Base-by-base conservation (phyloP, 352 stramenopile genomes). In the Lagenidium sp. region DNA sequence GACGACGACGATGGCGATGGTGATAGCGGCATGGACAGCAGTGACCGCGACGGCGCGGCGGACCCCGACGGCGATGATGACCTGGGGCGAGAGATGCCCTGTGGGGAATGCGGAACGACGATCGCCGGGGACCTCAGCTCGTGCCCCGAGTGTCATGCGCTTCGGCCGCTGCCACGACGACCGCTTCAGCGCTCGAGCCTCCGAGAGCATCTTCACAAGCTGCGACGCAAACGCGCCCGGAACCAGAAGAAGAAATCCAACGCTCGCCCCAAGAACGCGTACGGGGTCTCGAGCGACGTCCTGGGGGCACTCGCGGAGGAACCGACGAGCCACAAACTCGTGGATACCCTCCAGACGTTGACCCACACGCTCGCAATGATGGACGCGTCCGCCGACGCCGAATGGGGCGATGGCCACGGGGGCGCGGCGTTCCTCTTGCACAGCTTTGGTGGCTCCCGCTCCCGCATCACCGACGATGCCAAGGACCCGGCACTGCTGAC, bases 281-380 rank as follows among this genome's bases (percentile, higher is more conserved):
- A 86, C 51, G 77, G 77, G 1, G 63, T 89, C 4, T 85, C 74
- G 7, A 81, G 78, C 30, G 60, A 76, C 4, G 69, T 75, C 18
- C 53, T 89, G 4, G 61, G 67, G 41, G 79, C 79, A 24, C 46
- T 89, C 16, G 34, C 69, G 19, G 39, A 48, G 6, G 69, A 84
- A 31, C 71, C 71, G 1, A 63, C 47, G 19, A 60, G 56, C 45
- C 65, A 44, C 34, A 82, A 72, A 20, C 58, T 93, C 13, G 49
- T 70, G 4, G 75, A 85, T 41, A 83, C 65, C 19, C 47, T 93
- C 43, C 80, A 90, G 51, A 68, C 75, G 10, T 50, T 93, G 44
- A 93, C 80, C 10, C 80, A 93, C 47, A 88, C 78, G 15, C 29
- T 93, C 23, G 80, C 80, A 2, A 90, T 93, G 77, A 82, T 85